Evolutionary conservation across 1,284 basidiomycete species (phyloP), one percentile per base, ranked within the genome.

Genomic region (Ganoderma sinense): DNA sequence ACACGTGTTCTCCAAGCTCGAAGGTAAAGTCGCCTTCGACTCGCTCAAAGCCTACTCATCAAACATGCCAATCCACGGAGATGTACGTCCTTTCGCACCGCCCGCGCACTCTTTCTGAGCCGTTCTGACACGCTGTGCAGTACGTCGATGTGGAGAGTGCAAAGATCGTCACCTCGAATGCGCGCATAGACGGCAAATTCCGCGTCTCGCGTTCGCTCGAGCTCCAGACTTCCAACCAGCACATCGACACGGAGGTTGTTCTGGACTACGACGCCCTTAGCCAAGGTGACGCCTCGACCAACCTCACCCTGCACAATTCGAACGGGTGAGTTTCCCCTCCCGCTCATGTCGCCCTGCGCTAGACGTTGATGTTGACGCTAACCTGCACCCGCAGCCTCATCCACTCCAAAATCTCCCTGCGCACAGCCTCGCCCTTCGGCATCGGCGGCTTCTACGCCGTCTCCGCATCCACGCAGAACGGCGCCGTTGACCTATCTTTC

Each of bases 171-270:
- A 82, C 82, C 0, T 53, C 76, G 0, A 84, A 86, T 60, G 80
- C 79, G 29, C 73, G 73, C 14, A 83, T 89, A 67, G 70, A 76
- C 4, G 87, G 88, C 10, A 75, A 76, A 31, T 87, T 83, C 76
- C 79, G 79, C 48, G 75, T 76, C 8, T 76, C 78, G 7, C 77
- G 78, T 0, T 76, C 75, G 4, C 79, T 89, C 16, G 69, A 69
- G 1, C 70, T 89, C 26, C 33, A 63, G 23, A 84, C 84, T 1
- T 68, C 77, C 36, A 86, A 86, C 70, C 80, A 77, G 4, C 71
- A 45, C n/a, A 83, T 89, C 65, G 64, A 78, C 14, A 78, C 80
- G 4, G 75, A 78, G 20, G 79, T 84, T 45, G 77, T 75, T 33
- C 67, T 87, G 36, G 70, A 74, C 53, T 80, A 84, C 65, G 73